phyloP scores from a whole-genome alignment of 2,329 filamentous ascomycete species.

The Fusarium goolgardi region DNA sequence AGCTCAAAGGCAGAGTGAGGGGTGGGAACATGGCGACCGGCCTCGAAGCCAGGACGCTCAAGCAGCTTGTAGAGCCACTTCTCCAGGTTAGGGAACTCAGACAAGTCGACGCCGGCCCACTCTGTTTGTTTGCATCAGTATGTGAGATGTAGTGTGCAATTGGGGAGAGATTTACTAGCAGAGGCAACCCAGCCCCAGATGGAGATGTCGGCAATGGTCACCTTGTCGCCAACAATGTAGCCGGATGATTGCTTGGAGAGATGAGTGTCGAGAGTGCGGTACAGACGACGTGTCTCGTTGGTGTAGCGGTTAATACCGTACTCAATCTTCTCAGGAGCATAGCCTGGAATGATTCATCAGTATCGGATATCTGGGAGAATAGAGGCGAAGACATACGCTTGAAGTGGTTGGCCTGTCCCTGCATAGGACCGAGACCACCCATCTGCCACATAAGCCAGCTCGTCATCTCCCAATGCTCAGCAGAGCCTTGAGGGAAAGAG shows the following conservation, averaged over 20 bases:
- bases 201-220: conserved; percentile 82
- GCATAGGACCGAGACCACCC: conserved; percentile 84
- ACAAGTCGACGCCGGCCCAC: conserved; percentile 66
- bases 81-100: conserved; percentile 80
- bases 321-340: conserved; percentile 83
- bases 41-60: conserved; percentile 76
- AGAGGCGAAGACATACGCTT: conserved; percentile 58
- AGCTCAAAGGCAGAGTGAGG: conserved; percentile 69
- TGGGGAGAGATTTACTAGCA: conserved; percentile 53
- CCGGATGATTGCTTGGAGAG: conserved; percentile 67
- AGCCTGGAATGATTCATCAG: conserved; percentile 56
- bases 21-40: conserved; percentile 78
- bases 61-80: conserved; percentile 81
- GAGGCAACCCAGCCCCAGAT: conserved; percentile 81
- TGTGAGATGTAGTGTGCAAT: rapidly evolving
- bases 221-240: conserved; percentile 74
- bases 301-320: conserved; percentile 86
- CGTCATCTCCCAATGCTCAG: conserved; percentile 82
- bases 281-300: conserved; percentile 86
- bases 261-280: conserved; percentile 79
- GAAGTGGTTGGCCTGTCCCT: conserved; percentile 86
- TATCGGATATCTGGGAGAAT: rapidly evolving
- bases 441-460: conserved; percentile 85
- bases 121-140: conserved; percentile 40
- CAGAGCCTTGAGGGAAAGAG: conserved; percentile 76